These are phyloP conservation scores for Rhinocladiella similis DNA, from an alignment of 2,329 filamentous ascomycete species.

Conservation along the genomic window DNA sequence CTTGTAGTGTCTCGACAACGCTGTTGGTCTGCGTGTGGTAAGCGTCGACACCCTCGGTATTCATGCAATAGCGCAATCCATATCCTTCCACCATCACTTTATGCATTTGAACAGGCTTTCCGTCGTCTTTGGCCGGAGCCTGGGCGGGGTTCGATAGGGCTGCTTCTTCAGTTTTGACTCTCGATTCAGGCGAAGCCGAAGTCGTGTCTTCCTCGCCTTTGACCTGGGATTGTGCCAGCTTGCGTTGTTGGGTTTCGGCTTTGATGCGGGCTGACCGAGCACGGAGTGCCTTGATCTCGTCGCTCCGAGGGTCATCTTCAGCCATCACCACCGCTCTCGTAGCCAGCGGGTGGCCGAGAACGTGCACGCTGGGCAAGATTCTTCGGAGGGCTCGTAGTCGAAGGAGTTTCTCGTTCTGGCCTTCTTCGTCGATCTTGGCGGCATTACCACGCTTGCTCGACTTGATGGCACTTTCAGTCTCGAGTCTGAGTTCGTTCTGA, in stretches of 20 bases:
- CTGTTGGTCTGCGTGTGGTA: conserved; percentile 75
- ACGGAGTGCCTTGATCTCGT: conserved; percentile 26
- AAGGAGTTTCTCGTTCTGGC: conserved; percentile 66
- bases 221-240: conserved; percentile 15
- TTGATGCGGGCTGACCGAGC: not conserved
- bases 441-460: conserved; percentile 44
- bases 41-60: conserved; percentile 84
- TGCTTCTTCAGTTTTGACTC: conserved; percentile 21
- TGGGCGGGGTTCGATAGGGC: conserved; percentile 1
- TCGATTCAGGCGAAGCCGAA: not conserved
- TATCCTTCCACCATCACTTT: conserved; percentile 92
- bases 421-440: conserved; percentile 46
- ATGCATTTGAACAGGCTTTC: conserved; percentile 65
- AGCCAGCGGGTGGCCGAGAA: conserved; percentile 86
- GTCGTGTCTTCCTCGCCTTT: conserved; percentile 12
- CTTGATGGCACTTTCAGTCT: conserved; percentile 57
- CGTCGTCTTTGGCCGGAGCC: conserved; percentile 48
- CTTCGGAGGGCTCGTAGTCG: conserved; percentile 85
- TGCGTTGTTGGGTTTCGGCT: conserved; percentile 5
- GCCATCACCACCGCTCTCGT: conserved; percentile 51
- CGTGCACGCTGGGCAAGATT: conserved; percentile 75
- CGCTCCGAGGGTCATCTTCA: conserved; percentile 30
- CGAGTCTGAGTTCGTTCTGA: conserved; percentile 68
- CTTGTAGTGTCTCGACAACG: conserved; percentile 82
- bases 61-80: conserved; percentile 85